A percentile compares a stretch with the other conserved stretches of the same genome.
These are phyloP conservation scores for Exophiala xenobiotica DNA, from an alignment of 2,329 filamentous ascomycete species.

Conservation along the genomic window DNA sequence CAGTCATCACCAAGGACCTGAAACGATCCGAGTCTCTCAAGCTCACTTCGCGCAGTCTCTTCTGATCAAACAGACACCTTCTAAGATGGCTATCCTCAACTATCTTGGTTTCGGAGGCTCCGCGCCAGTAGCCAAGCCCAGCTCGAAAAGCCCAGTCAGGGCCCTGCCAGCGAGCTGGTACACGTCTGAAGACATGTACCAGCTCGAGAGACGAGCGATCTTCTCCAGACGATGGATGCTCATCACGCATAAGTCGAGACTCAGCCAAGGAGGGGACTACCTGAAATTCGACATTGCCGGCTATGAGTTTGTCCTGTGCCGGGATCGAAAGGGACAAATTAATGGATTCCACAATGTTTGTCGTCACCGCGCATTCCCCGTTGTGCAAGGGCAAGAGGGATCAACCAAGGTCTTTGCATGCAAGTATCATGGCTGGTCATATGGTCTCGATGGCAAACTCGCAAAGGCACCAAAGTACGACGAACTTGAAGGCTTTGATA, in stretches of 20 bases:
- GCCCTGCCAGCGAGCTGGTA: conserved; percentile 54
- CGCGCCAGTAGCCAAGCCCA: not conserved
- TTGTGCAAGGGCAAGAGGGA: conserved; percentile 42
- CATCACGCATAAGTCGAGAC: conserved; percentile 43
- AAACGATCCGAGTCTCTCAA: not conserved
- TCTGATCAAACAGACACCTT: not conserved
- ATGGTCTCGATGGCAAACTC: conserved; percentile 57
- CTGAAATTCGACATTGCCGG: conserved; percentile 38
- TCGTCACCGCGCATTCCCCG: conserved; percentile 58
- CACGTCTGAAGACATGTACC: conserved; percentile 49
- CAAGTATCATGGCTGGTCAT: conserved; percentile 65
- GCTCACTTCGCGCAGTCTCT: not conserved
- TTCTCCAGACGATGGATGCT: conserved; percentile 52
- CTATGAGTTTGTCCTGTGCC: conserved; percentile 55
- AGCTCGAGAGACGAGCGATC: conserved; percentile 51
- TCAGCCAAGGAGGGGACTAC: conserved; percentile 49
- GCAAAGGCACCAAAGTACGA: conserved; percentile 62
- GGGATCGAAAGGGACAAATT: conserved; percentile 52
- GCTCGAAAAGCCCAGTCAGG: conserved; percentile 6
- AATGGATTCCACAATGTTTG: conserved; percentile 65
- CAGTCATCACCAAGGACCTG: not conserved
- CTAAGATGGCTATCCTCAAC: conserved; percentile 8
- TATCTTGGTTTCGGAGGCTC: conserved; percentile 11
- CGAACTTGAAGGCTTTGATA: conserved; percentile 58
- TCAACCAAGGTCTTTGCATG: conserved; percentile 52